Conservation (phyloP, 164 flowering plant species). For the Malania oleifera region DNA sequence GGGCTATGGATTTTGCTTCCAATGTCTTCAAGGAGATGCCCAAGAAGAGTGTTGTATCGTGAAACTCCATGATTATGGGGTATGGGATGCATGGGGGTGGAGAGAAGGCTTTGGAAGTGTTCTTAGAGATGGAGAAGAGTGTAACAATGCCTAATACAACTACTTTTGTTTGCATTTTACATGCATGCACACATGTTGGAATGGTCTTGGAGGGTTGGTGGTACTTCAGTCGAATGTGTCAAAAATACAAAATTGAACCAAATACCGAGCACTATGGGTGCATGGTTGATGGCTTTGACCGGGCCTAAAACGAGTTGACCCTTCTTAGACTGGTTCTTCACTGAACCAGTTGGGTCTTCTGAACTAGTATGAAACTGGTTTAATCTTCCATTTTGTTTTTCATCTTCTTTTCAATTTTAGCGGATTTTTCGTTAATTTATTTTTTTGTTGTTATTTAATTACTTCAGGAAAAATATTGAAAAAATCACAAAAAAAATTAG, state of each 20-base stretch:
- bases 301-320: no score
- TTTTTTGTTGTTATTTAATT: no score
- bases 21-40: constrained; percentile 56
- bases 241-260: constrained; percentile 46
- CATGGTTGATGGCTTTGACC: constrained; percentile 60
- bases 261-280: constrained; percentile 66
- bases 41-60: constrained; percentile 54
- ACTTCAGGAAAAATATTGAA: no score
- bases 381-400: no score
- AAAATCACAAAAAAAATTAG: no score
- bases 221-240: constrained; percentile 47
- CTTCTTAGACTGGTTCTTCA: no score
- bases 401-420: no score
- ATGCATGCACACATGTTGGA: constrained; percentile 61
- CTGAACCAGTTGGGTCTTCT: no score
- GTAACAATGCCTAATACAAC: constrained; percentile 51
- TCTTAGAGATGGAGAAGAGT: constrained; percentile 55
- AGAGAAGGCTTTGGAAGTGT: constrained; percentile 53
- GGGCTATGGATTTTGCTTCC: constrained; percentile 48
- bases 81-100: constrained; percentile 58
- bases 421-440: no score
- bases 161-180: constrained; percentile 53
- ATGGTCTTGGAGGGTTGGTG: constrained; percentile 69
- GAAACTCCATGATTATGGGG: constrained; percentile 73
- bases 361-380: no score